phyloP scores from a whole-genome alignment of 2,329 filamentous ascomycete genomes.

The Zymoseptoria brevis region DNA sequence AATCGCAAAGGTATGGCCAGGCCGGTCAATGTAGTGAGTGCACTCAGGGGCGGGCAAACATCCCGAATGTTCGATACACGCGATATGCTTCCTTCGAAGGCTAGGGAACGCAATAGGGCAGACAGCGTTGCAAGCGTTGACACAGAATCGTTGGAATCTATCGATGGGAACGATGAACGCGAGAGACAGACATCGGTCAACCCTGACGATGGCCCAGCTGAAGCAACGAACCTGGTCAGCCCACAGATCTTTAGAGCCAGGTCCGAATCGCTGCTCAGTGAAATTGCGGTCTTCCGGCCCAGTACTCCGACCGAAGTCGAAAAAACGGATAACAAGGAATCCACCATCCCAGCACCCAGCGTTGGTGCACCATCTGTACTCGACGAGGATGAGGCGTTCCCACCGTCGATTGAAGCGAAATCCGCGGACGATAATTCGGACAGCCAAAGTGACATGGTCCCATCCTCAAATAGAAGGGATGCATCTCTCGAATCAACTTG shows the following conservation, averaged over 20 bases:
- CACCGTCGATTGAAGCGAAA: not conserved
- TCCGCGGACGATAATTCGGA: not conserved
- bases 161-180: not conserved
- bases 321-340: not conserved
- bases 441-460: not conserved
- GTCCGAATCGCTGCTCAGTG: not conserved
- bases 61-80: not conserved
- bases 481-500: not conserved
- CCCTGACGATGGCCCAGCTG: not conserved
- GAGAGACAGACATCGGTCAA: not conserved
- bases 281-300: not conserved
- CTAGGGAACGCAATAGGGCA: not conserved
- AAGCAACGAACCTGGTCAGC: not conserved
- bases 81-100: not conserved
- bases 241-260: not conserved
- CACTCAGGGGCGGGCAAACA: not conserved
- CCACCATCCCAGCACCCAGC: not conserved
- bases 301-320: not conserved
- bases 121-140: not conserved
- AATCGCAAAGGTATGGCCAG: not conserved
- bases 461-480: not conserved
- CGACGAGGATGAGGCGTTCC: not conserved
- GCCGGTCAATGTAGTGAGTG: not conserved
- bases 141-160: not conserved
- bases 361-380: not conserved